Evolutionary conservation across 1,139 yeast genomes (phyloP), one percentile per base, ranked within the genome.

Genomic region (Saccharomyces hybrid): DNA sequence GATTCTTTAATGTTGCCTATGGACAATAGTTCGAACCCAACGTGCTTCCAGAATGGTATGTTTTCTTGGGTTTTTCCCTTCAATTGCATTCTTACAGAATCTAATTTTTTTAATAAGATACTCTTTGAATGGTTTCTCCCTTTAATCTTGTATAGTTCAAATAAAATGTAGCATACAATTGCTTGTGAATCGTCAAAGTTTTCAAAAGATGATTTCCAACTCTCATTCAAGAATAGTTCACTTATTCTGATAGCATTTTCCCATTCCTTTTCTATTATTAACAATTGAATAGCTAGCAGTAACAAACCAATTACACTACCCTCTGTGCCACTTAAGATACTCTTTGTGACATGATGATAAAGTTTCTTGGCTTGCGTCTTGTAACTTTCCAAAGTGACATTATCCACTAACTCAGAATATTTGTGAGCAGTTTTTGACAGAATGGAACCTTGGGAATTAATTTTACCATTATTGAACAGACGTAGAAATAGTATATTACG

Each of bases 1-100:
- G 79, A 71, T 27, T 66, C 62, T 2, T 59, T 63, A 26, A 68
- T 63, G 54, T 75, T 72, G n/a, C 59, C 64, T 13, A 62, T 52
- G 5, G 68, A 62, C 23, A 73, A 69, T 51, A 77, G 69, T 58
- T 80, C 77, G 59, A 82, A 76, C 0, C 78, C 82, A 49, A 82
- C 64, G 48, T 74, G 73, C 58, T 76, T 79, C 62, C 78, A 73
- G 56, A 78, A 79, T 51, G 73, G 70, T 47, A 46, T 32, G 31
- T 41, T 49, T 46, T 23, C 51, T 50, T 42, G 16, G 46, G 29
- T 50, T 38, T 4, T 38, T 5, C 25, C 26, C 7, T 13, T 8
- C 26, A 29, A 28, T 13, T 20, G 34, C 7, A 23, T 4, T 13
- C 48, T 47, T 14, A 50, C 42, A 5, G 47, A 49, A n/a, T 29